Evolutionary conservation across 345 rosid genomes (phyloP).

Genomic region (Camelina laxa): DNA sequence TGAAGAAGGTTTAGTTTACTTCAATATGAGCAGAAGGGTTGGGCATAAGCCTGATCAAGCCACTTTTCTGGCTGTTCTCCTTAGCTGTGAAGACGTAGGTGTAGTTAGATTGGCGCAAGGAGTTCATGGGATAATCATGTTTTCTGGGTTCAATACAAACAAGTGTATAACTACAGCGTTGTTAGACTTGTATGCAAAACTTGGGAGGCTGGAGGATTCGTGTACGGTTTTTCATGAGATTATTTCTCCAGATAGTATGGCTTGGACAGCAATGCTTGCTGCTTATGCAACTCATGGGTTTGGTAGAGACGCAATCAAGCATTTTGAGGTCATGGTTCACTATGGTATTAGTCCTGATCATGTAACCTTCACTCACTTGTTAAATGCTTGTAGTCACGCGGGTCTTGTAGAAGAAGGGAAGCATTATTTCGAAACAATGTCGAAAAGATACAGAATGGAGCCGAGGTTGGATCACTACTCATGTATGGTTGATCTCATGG

Average conservation of each 20-base stretch:
- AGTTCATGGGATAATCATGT: slow-evolving; percentile 52
- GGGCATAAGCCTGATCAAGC: slow-evolving; percentile 62
- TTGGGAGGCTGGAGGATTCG: slow-evolving; percentile 60
- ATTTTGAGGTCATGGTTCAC: slow-evolving; percentile 62
- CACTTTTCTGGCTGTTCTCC: slow-evolving; percentile 53
- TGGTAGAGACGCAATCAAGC: slow-evolving; percentile 61
- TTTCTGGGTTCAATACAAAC: slow-evolving; percentile 45
- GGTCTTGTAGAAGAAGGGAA: slow-evolving; percentile 68
- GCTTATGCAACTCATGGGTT: slow-evolving; percentile 67
- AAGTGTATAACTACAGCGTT: slow-evolving; percentile 52
- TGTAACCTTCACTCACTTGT: slow-evolving; percentile 77
- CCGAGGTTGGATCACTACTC: slow-evolving; percentile 71
- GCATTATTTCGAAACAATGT: slow-evolving; percentile 58
- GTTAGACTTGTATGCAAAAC: slow-evolving; percentile 59
- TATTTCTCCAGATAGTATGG: slow-evolving; percentile 56
- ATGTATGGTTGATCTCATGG: slow-evolving; percentile 78
- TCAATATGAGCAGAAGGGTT: slow-evolving; percentile 53
- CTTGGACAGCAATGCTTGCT: slow-evolving; percentile 86
- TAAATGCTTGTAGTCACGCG: slow-evolving; percentile 77
- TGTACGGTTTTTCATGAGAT: slow-evolving; percentile 53
- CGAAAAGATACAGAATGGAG: slow-evolving; percentile 49
- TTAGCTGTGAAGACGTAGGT: slow-evolving; percentile 61
- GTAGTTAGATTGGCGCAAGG: slow-evolving; percentile 53
- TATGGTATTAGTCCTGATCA: slow-evolving; percentile 61
- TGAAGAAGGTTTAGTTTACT: slow-evolving; percentile 49